Conservation (phyloP, 306 rosid species). For the Datisca glomerata region DNA sequence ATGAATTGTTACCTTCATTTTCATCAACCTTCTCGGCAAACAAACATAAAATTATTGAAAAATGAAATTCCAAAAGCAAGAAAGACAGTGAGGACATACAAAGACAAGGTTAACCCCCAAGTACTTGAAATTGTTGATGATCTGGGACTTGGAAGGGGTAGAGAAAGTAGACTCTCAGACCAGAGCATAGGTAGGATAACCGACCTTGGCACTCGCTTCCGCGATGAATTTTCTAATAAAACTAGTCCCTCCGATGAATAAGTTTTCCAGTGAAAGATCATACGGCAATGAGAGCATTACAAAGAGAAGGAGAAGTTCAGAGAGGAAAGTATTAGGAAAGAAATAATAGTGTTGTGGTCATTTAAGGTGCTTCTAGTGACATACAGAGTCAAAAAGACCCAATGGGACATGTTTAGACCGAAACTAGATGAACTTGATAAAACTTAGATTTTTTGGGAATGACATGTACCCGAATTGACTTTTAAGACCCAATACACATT, state of each 20-base stretch:
- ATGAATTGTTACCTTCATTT: background rate
- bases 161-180: constrained; percentile 22
- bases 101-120: constrained; percentile 13
- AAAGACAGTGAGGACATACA: constrained; percentile 4
- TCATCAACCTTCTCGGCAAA: background rate
- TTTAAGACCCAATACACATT: too few species aligned
- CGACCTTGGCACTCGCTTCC: constrained; percentile 29
- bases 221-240: constrained; percentile 25
- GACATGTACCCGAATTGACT: too few species aligned
- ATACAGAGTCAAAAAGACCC: too few species aligned
- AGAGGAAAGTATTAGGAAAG: too few species aligned
- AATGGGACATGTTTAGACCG: too few species aligned
- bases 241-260: constrained; percentile 27
- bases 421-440: too few species aligned
- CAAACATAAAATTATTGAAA: background rate
- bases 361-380: too few species aligned
- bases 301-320: too few species aligned
- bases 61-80: background rate
- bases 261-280: too few species aligned
- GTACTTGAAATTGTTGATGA: constrained; percentile 17
- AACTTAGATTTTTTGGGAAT: too few species aligned
- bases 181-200: constrained; percentile 19
- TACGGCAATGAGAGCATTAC: too few species aligned
- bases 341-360: too few species aligned
- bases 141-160: constrained; percentile 12